Evolutionary conservation across 371 early-diverging fungal genomes (phyloP), one percentile per base, ranked within the genome.

Genomic region (Dinochytrium kinnereticum): DNA sequence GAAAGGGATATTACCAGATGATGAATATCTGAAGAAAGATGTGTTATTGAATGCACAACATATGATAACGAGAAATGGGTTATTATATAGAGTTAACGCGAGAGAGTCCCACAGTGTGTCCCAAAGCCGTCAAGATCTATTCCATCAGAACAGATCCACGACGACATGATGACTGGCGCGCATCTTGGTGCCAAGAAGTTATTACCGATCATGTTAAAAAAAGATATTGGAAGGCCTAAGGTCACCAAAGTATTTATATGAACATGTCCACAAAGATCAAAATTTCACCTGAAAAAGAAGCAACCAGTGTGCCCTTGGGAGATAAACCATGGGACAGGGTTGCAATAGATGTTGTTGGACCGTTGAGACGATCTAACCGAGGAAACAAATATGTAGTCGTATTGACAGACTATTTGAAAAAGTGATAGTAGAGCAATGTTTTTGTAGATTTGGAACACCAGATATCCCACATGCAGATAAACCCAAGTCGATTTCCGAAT

Each of bases 351-450:
- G 30, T 71, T 30, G 40, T 65, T 0, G 72, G 72, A 31, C 72
- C 72, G 0, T 21, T 71, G 15, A 59, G 38, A 26, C 36, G 30
- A 50, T 36, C 24, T 61, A 39, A 21, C n/a, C 10, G 15, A 7
- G 68, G 68, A 10, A 37, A 55, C 40, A 66, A 73, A 34, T 73
- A 73, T 38, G 39, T 73, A 5, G 26, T 73, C n/a, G 73, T 73
- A 33, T 15, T 36, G 10, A 39, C 57, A 5, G 73, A 73, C 40
- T 69, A 69, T 37, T 57, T 55, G 66, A 50, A 15, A 10, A 31
- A 21, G 66, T 53, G 1, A 28, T 72, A 1, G 72, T 72, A 19
- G 64, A 64, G 51, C 33, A 72, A 24, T 24, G 37, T 17, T 72
- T 72, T 33, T 64, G 51, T 24, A 13, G 72, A n/a, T 44, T n/a